Base-by-base conservation (phyloP, 192 early-diverging fungal genomes). In the Diversispora epigaea region DNA sequence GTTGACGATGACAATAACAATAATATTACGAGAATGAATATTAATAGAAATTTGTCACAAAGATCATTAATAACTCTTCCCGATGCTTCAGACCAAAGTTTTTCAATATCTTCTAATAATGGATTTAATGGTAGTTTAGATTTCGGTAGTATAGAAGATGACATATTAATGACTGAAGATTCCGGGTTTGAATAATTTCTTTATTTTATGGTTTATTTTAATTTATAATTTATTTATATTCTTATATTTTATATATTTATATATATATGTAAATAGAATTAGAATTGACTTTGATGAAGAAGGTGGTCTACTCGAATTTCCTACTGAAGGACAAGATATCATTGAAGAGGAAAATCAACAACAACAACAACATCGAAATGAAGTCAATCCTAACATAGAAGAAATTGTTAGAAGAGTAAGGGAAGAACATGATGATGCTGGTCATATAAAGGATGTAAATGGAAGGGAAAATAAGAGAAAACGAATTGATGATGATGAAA, bases 241-340 rank as follows among this genome's bases (percentile, higher is more conserved):
- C 2, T 32, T 32, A 32, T 32, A 32, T 32, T 32, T 32, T 32
- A 32, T 32, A 32, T 32, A 32, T 32, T 32, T 45, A 14, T 25
- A 47, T 25, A 49, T 12, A 68, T 12, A 50, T 25, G 7, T 4
- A 15, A 68, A 41, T 61, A 75, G 73, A 32, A 75, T 75, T 43
- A 62, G 49, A 65, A 62, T 75, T 52, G 39, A 62, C 15, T 75
- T 75, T 47, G 73, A 75, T 21, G 73, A 25, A 41, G 49, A 75
- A 6, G 73, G 73, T 40, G n/a, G 32, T 32, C 46, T 75, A n/a
- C 62, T 52, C n/a, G 73, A 75, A 17, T 22, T 58, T 72, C 3
- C 25, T 19, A 7, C 19, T 47, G 63, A 71, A 43, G 17, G 39
- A 10, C 41, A 54, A 1, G n/a, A 9, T 41, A 8, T 44, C 6